Conservation (phyloP, 2,329 filamentous ascomycete species). For the Aspergillus hortae region DNA sequence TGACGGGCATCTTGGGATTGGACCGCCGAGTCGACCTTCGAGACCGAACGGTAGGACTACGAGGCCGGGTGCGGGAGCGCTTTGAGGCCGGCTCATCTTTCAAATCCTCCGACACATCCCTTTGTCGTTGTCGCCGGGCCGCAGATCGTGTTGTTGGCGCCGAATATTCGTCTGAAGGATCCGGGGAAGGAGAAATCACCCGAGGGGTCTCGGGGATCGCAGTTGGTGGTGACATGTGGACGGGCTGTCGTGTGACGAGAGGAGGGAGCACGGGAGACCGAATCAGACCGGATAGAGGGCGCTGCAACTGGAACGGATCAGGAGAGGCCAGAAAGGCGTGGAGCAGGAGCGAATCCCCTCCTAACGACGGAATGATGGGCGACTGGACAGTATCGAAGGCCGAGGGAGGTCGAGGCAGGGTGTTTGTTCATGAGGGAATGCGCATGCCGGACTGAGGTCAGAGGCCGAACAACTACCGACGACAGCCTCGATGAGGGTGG, state of each 20-base stretch:
- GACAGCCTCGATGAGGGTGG: background rate
- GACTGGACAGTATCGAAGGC: constrained; percentile 4
- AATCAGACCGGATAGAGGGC: constrained; percentile 25
- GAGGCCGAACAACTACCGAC: constrained; percentile 1
- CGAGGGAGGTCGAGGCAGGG: background rate
- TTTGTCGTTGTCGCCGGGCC: constrained; percentile 53
- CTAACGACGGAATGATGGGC: constrained; percentile 36
- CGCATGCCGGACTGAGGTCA: constrained; percentile 6
- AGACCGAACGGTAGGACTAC: constrained; percentile 33
- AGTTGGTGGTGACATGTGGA: constrained; percentile 45
- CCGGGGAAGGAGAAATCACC: constrained; percentile 85
- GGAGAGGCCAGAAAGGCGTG: constrained; percentile 22
- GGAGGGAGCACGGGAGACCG: constrained; percentile 46
- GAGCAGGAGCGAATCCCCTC: constrained; percentile 13
- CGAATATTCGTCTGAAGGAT: constrained; percentile 64
- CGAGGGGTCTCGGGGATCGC: constrained; percentile 74
- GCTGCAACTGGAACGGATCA: constrained; percentile 12
- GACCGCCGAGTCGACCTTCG: constrained; percentile 47
- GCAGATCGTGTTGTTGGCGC: constrained; percentile 76
- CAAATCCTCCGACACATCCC: constrained; percentile 44
- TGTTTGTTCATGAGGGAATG: constrained; percentile 1
- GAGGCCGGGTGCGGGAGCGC: constrained; percentile 65
- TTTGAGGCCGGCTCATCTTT: constrained; percentile 50
- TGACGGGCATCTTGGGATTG: constrained; percentile 38
- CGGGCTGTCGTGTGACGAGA: constrained; percentile 30